Conservation (phyloP, 495 filamentous ascomycete genomes). For the Chaetomium fimeti region DNA sequence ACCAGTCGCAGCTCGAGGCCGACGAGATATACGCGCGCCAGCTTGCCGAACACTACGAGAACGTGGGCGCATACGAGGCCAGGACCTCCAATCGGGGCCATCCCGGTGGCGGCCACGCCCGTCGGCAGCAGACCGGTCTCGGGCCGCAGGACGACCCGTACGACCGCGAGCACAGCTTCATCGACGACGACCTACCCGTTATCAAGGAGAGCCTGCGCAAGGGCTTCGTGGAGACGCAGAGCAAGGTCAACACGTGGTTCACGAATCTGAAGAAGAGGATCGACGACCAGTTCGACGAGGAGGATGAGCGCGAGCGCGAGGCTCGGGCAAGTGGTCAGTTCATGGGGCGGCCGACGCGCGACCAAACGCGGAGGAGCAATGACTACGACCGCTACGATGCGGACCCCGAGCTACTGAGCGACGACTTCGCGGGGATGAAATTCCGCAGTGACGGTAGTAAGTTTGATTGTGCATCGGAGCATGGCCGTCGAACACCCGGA, state of each 20-base stretch:
- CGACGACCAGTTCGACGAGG: conserved; percentile 73
- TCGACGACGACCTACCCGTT: conserved; percentile 93
- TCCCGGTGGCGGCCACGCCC: conserved; percentile 24
- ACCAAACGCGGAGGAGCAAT: conserved; percentile 62
- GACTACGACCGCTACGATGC: conserved; percentile 92
- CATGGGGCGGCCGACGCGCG: conserved; percentile 41
- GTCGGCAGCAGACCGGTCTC: conserved; percentile 48
- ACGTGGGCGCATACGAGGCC: conserved; percentile 52
- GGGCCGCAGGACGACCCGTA: conserved; percentile 53
- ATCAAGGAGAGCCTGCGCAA: conserved; percentile 93
- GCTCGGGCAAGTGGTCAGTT: conserved; percentile 29
- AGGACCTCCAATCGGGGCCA: conserved; percentile 44
- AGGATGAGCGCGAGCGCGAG: conserved; percentile 42
- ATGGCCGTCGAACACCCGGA: background rate
- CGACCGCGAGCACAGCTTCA: conserved; percentile 71
- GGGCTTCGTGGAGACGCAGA: conserved; percentile 92
- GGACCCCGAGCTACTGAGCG: conserved; percentile 84
- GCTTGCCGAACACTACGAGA: conserved; percentile 85
- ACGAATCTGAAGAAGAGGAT: conserved; percentile 84
- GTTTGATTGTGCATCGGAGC: conserved; percentile 35
- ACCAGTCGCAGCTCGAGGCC: conserved; percentile 76
- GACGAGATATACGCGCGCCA: conserved; percentile 94
- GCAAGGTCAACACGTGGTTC: conserved; percentile 90
- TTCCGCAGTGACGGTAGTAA: conserved; percentile 69
- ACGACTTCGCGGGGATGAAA: conserved; percentile 88